Percentiles rank a stretch among this genome's conserved stretches.
Conservation (phyloP, 2,329 filamentous ascomycete genomes). For the Anisogramma anomala region DNA sequence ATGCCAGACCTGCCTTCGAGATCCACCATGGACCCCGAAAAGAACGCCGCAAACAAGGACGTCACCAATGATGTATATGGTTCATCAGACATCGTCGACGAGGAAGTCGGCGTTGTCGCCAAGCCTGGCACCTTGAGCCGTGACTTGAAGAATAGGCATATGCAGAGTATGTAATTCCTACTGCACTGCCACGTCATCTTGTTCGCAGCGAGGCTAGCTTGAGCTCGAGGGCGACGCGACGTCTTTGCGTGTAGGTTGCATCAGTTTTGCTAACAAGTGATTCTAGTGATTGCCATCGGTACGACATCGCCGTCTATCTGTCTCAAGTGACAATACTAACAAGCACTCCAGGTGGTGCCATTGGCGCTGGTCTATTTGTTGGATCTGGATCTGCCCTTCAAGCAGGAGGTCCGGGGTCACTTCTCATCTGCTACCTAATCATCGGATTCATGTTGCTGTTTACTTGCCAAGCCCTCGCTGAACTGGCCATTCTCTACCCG, state of each 20-base stretch:
- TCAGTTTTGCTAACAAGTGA: background rate
- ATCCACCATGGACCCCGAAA: conserved; percentile 19
- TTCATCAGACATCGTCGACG: conserved; percentile 18
- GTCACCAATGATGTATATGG: conserved; percentile 14
- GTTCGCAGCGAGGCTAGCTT: background rate
- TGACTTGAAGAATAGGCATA: conserved; percentile 28
- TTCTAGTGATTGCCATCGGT: conserved; percentile 32
- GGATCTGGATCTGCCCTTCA: conserved; percentile 50
- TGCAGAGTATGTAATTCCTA: conserved; percentile 30
- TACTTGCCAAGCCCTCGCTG: conserved; percentile 47
- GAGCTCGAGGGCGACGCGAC: background rate
- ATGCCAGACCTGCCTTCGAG: no score
- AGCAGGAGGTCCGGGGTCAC: conserved; percentile 45
- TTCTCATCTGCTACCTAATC: conserved; percentile 41
- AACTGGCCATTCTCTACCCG: conserved; percentile 48
- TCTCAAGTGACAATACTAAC: background rate
- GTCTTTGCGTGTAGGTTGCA: background rate
- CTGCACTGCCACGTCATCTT: background rate
- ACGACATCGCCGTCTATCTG: conserved; percentile 9
- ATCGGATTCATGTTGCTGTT: conserved; percentile 48
- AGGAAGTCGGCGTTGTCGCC: conserved; percentile 27
- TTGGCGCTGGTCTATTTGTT: conserved; percentile 55
- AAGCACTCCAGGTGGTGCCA: conserved; percentile 27
- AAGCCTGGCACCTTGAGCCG: conserved; percentile 24
- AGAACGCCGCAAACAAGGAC: conserved; percentile 18